Conservation (phyloP, 345 rosid genomes). For the Odontarrhena argentea region DNA sequence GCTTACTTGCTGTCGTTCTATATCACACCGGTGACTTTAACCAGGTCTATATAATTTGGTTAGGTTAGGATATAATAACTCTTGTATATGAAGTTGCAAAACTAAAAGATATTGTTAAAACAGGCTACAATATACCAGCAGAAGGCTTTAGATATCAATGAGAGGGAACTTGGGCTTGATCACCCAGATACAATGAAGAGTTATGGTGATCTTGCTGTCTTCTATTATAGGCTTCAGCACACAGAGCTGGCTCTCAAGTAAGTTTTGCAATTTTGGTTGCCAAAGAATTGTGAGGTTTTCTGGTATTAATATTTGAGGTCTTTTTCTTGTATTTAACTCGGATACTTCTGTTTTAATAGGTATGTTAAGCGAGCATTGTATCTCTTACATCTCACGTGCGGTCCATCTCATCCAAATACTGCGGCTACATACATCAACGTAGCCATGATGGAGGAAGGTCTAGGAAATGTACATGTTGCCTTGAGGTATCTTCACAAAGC, state of each 20-base stretch:
- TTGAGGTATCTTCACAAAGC: constrained; percentile 98
- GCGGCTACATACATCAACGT: constrained; percentile 98
- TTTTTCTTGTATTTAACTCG: constrained; percentile 12
- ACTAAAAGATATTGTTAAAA: constrained; percentile 35
- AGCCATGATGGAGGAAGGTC: constrained; percentile 99
- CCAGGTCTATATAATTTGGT: constrained; percentile 58
- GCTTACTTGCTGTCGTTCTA: constrained; percentile 97
- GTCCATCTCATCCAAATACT: constrained; percentile 98
- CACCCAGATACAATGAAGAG: constrained; percentile 99
- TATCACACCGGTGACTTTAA: constrained; percentile 99
- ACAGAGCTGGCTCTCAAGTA: constrained; percentile 99
- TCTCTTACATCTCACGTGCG: constrained; percentile 96
- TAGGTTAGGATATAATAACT: constrained; percentile 30
- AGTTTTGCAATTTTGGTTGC: constrained; percentile 32
- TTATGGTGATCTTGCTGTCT: constrained; percentile 99
- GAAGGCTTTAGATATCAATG: constrained; percentile 98
- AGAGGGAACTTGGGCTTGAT: constrained; percentile 97
- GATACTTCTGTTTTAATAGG: constrained; percentile 48
- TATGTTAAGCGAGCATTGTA: constrained; percentile 97
- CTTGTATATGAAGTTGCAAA: constrained; percentile 25
- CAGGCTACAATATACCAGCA: constrained; percentile 99
- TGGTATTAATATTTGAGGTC: constrained; percentile 23
- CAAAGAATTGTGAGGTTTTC: constrained; percentile 22
- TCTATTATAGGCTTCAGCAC: constrained; percentile 98
- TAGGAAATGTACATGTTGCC: constrained; percentile 97